Evolutionary conservation across 129 eudicot genomes (phyloP).

Genomic region (Pulicaria dysenterica): DNA sequence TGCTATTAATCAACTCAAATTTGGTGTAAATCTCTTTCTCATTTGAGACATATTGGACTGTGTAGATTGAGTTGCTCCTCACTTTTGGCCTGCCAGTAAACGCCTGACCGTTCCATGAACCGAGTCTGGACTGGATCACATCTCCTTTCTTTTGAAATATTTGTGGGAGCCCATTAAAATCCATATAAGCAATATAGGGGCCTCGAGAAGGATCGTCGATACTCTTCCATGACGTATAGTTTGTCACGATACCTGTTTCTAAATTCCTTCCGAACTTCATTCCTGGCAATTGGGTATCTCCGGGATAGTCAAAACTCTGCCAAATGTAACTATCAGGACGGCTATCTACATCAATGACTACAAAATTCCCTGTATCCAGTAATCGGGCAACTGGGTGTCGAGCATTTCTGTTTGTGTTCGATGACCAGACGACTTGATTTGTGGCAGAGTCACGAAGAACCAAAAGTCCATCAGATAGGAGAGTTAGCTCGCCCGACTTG

Average conservation of each 20-base stretch:
- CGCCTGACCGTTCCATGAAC: not conserved
- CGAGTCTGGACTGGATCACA: not conserved
- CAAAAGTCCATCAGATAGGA: not conserved
- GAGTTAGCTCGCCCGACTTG: too few species aligned
- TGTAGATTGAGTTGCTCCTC: not conserved
- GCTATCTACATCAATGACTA: not conserved
- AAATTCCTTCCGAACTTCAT: constrained; percentile 2
- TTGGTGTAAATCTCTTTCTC: not conserved
- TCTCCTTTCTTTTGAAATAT: too few species aligned
- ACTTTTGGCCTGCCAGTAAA: not conserved
- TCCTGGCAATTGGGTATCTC: not conserved
- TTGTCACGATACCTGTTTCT: not conserved
- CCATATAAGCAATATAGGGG: not conserved
- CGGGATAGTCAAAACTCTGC: not conserved
- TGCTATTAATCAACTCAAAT: not conserved
- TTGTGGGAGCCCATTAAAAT: too few species aligned
- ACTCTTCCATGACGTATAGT: constrained; percentile 33
- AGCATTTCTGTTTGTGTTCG: constrained; percentile 13
- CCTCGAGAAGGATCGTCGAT: constrained; percentile 35
- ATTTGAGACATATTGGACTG: not conserved
- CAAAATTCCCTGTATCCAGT: constrained; percentile 25
- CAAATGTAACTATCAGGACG: constrained; percentile 11
- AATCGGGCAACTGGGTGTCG: constrained; percentile 4
- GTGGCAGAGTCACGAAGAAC: constrained; percentile 17
- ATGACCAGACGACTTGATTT: constrained; percentile 33